phyloP scores from a whole-genome alignment of 2,329 filamentous ascomycete genomes.

The Byssoonygena ceratinophila region DNA sequence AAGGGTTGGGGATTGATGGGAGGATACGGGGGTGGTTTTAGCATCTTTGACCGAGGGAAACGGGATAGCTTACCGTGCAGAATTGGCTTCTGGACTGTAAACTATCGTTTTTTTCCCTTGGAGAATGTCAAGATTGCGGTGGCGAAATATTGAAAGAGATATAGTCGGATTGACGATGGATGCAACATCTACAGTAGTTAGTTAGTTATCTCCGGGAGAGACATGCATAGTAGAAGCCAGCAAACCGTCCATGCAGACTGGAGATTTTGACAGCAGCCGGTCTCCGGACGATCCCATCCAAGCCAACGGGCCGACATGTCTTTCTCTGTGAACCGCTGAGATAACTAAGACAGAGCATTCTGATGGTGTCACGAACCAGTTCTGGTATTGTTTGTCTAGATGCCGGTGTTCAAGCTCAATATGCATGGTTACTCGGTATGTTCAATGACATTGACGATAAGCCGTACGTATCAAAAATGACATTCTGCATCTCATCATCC shows the following conservation, averaged over 20 bases:
- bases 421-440: too few relatives aligned
- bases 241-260: too few relatives aligned
- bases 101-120: too few relatives aligned
- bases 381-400: neutral
- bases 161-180: too few relatives aligned
- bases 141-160: too few relatives aligned
- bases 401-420: neutral
- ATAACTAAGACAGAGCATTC: neutral
- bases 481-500: neutral
- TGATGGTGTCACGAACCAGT: neutral
- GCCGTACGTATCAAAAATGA: neutral
- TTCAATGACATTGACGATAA: neutral
- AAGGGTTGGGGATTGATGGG: neutral
- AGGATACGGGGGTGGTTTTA: too few relatives aligned
- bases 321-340: neutral
- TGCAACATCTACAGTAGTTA: neutral
- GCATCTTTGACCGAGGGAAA: too few relatives aligned
- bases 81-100: neutral
- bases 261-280: too few relatives aligned
- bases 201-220: neutral
- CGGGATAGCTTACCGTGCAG: too few relatives aligned
- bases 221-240: too few relatives aligned
- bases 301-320: too few relatives aligned
- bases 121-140: neutral
- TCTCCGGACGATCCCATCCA: too few relatives aligned